Conservation (phyloP, 2,329 filamentous ascomycete species). For the Pseudogymnoascus sp. region DNA sequence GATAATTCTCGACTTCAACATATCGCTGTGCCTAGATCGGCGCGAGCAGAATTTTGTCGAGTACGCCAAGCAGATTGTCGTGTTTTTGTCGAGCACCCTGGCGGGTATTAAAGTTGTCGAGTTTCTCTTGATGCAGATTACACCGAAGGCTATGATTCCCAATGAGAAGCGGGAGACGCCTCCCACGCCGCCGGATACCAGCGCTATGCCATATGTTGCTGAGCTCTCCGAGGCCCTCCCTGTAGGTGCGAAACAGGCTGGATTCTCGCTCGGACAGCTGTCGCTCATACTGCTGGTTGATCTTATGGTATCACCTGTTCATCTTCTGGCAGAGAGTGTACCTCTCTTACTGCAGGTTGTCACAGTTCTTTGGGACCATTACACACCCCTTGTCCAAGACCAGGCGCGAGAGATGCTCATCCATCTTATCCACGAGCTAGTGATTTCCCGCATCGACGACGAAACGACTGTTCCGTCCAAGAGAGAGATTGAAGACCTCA, state of each 20-base stretch:
- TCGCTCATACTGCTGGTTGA: slow-evolving; percentile 92
- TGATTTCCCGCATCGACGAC: slow-evolving; percentile 65
- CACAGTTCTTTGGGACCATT: slow-evolving; percentile 94
- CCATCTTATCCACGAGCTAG: slow-evolving; percentile 90
- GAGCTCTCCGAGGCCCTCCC: slow-evolving; percentile 73
- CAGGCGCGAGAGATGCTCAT: slow-evolving; percentile 97
- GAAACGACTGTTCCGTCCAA: slow-evolving; percentile 54
- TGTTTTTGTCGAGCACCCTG: slow-evolving; percentile 81
- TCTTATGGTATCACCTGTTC: slow-evolving; percentile 86
- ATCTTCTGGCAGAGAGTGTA: slow-evolving; percentile 69
- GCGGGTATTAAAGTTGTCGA: slow-evolving; percentile 89
- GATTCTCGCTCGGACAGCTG: slow-evolving; percentile 86
- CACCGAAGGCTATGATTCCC: slow-evolving; percentile 93
- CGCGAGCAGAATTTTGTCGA: slow-evolving; percentile 97
- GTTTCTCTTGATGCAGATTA: slow-evolving; percentile 83
- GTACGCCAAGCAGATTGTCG: slow-evolving; percentile 95
- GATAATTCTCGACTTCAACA: slow-evolving; percentile 91
- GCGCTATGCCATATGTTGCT: slow-evolving; percentile 77
- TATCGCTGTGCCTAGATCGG: slow-evolving; percentile 82
- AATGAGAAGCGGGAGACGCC: slow-evolving; percentile 68
- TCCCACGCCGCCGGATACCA: slow-evolving; percentile 64
- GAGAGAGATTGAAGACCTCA: slow-evolving; percentile 73
- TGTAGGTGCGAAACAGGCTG: slow-evolving; percentile 81
- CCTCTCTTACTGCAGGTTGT: slow-evolving; percentile 85
- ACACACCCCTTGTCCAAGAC: slow-evolving; percentile 88